phyloP scores from a whole-genome alignment of 192 early-diverging fungal genomes.

The Coemansia sp. region DNA sequence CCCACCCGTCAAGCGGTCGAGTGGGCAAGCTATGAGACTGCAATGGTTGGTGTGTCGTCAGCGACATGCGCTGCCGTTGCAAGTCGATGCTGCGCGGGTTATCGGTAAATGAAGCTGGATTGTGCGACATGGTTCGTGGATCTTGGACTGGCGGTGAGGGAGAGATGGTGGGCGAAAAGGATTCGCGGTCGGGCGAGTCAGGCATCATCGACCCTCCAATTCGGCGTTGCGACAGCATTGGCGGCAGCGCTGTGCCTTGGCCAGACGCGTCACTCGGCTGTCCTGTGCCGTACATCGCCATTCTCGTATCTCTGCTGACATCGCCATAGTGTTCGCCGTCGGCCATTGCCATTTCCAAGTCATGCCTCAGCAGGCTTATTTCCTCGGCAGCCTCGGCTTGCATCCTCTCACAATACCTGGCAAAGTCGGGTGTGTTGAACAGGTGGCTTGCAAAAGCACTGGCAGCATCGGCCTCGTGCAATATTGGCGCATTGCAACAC shows the following conservation, averaged over 20 bases:
- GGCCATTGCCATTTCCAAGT: conserved; percentile 25
- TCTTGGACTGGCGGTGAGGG: conserved; percentile 36
- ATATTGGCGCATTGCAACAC: conserved; percentile 38
- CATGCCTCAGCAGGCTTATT: conserved; percentile 30
- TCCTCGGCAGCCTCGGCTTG: conserved; percentile 43
- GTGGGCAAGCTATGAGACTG: conserved; percentile 42
- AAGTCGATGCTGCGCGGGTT: conserved; percentile 16
- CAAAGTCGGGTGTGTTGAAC: conserved; percentile 47
- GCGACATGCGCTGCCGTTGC: background rate
- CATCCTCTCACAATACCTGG: conserved; percentile 38
- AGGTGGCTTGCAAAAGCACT: conserved; percentile 36
- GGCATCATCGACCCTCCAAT: conserved; percentile 11
- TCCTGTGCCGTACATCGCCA: background rate
- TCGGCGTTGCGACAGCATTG: background rate
- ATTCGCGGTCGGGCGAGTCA: conserved; percentile 25
- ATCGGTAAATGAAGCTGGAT: conserved; percentile 21
- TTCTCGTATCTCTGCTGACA: background rate
- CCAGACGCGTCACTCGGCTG: background rate
- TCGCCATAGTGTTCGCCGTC: conserved; percentile 7
- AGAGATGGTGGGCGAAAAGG: conserved; percentile 50
- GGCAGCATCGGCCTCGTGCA: conserved; percentile 12
- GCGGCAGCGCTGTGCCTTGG: conserved; percentile 7
- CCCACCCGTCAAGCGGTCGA: conserved; percentile 23
- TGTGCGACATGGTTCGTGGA: conserved; percentile 14
- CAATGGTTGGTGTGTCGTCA: conserved; percentile 4